These are phyloP conservation scores for Solanum clarkiae DNA, from an alignment of 257 asterid genomes.

Conservation along the genomic window DNA sequence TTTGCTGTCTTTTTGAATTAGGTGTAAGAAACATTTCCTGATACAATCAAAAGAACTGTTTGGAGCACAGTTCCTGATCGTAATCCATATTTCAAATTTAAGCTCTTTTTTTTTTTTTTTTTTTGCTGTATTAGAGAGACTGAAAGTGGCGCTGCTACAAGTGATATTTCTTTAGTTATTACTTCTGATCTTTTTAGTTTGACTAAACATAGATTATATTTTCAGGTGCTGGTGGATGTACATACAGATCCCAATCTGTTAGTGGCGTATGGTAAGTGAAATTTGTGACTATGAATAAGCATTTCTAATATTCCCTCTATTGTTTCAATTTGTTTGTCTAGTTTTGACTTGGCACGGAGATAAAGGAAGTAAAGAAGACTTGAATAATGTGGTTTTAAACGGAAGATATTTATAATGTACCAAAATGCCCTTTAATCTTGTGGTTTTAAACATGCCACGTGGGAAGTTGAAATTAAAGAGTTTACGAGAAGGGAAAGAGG, in stretches of 20 bases:
- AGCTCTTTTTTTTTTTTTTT: not conserved
- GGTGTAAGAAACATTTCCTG: not conserved
- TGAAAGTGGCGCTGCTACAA: not conserved
- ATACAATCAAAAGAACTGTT: not conserved
- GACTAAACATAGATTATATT: not conserved
- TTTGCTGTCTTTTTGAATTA: not conserved
- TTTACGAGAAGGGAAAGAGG: no score
- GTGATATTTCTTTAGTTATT: not conserved
- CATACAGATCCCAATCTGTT: constrained; percentile 67
- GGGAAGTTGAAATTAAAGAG: no score
- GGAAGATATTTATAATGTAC: no score
- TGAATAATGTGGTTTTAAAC: no score
- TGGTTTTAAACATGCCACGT: no score
- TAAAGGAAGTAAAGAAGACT: no score
- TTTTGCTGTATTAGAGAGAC: not conserved
- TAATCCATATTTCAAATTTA: not conserved
- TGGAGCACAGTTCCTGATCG: not conserved
- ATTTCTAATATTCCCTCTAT: not conserved
- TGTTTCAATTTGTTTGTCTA: no score
- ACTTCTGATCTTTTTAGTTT: not conserved
- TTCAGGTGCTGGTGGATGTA: constrained; percentile 75
- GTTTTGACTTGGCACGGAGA: no score
- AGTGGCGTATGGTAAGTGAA: constrained; percentile 71
- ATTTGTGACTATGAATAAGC: not conserved
- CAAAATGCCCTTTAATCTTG: no score